Conservation (phyloP, 495 filamentous ascomycete species). For the Aspergillus heteromorphus region DNA sequence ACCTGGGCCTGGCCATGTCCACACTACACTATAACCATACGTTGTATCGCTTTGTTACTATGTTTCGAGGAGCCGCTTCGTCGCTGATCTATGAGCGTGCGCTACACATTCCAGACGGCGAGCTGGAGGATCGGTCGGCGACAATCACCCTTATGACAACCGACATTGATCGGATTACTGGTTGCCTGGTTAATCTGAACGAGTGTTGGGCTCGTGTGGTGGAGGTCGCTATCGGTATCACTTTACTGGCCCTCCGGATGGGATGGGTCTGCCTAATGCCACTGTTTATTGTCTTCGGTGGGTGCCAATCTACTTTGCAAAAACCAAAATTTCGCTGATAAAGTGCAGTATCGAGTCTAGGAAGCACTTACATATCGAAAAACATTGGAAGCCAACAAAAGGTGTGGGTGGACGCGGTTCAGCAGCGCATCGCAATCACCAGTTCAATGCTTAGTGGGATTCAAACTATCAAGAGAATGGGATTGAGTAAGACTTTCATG, state of each 20-base stretch:
- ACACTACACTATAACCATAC: conserved; percentile 46
- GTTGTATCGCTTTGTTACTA: conserved; percentile 30
- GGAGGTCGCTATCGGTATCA: background rate
- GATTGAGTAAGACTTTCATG: background rate
- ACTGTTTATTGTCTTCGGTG: background rate
- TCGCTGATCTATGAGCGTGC: background rate
- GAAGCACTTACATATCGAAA: background rate
- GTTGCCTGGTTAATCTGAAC: background rate
- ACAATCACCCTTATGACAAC: background rate
- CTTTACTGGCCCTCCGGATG: background rate
- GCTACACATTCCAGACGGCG: background rate
- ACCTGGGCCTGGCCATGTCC: conserved; percentile 49
- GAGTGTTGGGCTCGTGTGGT: background rate
- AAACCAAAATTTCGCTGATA: background rate
- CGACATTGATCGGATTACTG: background rate
- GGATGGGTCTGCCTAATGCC: background rate
- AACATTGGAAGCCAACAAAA: background rate
- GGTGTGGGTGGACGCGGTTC: background rate
- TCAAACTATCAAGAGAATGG: background rate
- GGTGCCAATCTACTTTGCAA: background rate
- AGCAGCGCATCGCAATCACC: background rate
- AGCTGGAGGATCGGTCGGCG: background rate
- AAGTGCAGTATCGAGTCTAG: background rate
- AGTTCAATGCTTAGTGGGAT: background rate
- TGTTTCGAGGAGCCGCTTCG: background rate